These are phyloP conservation scores for Volvox carteri DNA, from an alignment of 163 green algal genomes.

Conservation along the genomic window DNA sequence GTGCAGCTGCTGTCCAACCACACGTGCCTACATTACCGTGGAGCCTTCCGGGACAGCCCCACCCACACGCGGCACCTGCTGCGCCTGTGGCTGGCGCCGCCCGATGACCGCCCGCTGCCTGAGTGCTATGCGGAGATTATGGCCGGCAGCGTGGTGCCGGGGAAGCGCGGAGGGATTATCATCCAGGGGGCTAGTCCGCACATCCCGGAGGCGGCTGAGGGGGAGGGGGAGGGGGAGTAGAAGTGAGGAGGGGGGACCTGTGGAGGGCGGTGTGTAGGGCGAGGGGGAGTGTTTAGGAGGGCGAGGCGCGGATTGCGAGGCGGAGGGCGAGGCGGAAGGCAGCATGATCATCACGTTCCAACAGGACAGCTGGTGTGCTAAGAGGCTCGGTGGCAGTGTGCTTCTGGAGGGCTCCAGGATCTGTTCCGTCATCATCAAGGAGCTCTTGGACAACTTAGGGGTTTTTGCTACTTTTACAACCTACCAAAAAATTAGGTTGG, in stretches of 20 bases:
- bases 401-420: too few species aligned
- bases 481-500: too few species aligned
- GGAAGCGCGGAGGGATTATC: slow-evolving; percentile 81
- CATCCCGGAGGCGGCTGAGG: slow-evolving; percentile 73
- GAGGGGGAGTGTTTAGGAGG: not conserved
- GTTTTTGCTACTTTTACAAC: too few species aligned
- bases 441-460: too few species aligned
- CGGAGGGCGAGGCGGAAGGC: not conserved
- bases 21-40: slow-evolving; percentile 81
- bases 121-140: slow-evolving; percentile 78
- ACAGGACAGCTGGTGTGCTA: not conserved
- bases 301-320: not conserved
- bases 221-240: not conserved
- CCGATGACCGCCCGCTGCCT: slow-evolving; percentile 75
- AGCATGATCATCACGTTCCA: not conserved
- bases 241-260: too few species aligned
- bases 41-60: slow-evolving; percentile 70
- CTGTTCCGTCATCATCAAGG: too few species aligned
- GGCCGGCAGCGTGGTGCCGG: slow-evolving; percentile 67
- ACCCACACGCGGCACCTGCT: slow-evolving; percentile 84
- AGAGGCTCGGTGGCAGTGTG: not conserved
- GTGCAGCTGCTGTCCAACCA: slow-evolving; percentile 93
- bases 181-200: slow-evolving; percentile 59
- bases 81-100: slow-evolving; percentile 85
- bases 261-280: too few species aligned